Evolutionary conservation across 352 stramenopile species (phyloP), one percentile per base, ranked within the genome.

Genomic region (Pythium biforme): DNA sequence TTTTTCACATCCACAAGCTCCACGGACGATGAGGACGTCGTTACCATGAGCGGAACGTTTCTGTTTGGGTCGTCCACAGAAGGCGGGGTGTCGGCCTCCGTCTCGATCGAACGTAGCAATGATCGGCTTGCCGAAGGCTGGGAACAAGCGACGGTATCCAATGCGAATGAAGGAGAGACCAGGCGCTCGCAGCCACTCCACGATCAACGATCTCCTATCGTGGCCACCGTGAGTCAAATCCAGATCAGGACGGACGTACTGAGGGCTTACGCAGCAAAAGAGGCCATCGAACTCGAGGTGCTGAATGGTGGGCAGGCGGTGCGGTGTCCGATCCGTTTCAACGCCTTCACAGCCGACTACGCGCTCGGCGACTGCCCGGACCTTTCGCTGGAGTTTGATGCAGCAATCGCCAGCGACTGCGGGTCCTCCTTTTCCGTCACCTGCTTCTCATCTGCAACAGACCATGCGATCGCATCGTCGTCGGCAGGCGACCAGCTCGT

Each of bases 201-300:
- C 0, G n/a, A n/a, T n/a, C n/a, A n/a, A n/a, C n/a, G n/a, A n/a
- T 31, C 40, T 15, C 40, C 48, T 3, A 7, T 15, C 3, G 9
- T 37, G 17, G 61, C 83, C 6, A 76, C 64, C 4, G n/a, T 86
- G 40, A 66, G 73, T 2, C 50, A 79, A 9, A 19, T 87, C 12
- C 62, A 70, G 6, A 55, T 89, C 22, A 69, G 59, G 23, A 60
- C 46, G 4, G 50, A 39, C 8, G 34, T 41, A 17, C n/a, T 89
- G 9, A 49, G 50, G 29, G 29, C 41, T 10, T 79, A 79, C 55
- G 63, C 55, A 29, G 72, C 64, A 0, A 59, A 73, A 33, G 76
- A 89, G 62, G 64, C 46, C 6, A 52, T 89, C 12, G 69, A 62
- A 12, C 34, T 89, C 5, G 74, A 86, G 45, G 26, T 84, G 2